Conservation (phyloP, 306 rosid species). For the Mucuna pruriens region DNA sequence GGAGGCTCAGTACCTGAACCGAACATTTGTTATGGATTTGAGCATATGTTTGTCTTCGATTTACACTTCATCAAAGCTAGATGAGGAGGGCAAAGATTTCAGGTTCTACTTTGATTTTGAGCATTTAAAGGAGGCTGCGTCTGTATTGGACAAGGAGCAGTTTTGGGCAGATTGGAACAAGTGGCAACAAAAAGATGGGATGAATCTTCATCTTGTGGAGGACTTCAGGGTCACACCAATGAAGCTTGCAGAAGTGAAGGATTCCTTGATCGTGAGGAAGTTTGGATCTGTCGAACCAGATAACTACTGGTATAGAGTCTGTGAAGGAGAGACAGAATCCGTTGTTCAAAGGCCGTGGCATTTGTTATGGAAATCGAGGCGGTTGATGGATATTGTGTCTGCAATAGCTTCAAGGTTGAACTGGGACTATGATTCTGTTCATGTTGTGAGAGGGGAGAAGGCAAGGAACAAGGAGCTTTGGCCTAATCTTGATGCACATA, state of each 20-base stretch:
- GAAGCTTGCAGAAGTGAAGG: constrained; percentile 75
- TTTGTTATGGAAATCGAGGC: constrained; percentile 93
- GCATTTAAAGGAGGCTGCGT: constrained; percentile 88
- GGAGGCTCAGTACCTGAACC: constrained; percentile 96
- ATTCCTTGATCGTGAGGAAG: constrained; percentile 87
- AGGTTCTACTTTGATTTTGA: constrained; percentile 96
- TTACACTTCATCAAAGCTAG: constrained; percentile 72
- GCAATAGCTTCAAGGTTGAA: constrained; percentile 78
- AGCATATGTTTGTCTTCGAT: constrained; percentile 87
- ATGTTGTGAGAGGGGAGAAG: constrained; percentile 94
- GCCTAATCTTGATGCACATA: constrained; percentile 93
- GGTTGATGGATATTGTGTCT: constrained; percentile 93
- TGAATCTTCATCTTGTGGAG: constrained; percentile 82
- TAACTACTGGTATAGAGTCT: constrained; percentile 95
- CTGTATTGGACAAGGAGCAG: constrained; percentile 86
- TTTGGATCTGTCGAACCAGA: constrained; percentile 92
- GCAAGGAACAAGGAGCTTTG: constrained; percentile 89
- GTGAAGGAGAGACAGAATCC: constrained; percentile 97
- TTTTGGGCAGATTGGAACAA: constrained; percentile 91
- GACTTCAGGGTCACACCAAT: constrained; percentile 82
- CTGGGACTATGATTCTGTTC: constrained; percentile 95
- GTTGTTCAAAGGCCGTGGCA: constrained; percentile 92
- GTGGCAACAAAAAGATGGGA: constrained; percentile 78
- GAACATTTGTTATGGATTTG: constrained; percentile 96
- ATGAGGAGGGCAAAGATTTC: constrained; percentile 97